Percentiles rank a stretch among this genome's conserved stretches.
Evolutionary conservation across 164 flowering plant species (phyloP).

Genomic region (Nymphaea colorata): DNA sequence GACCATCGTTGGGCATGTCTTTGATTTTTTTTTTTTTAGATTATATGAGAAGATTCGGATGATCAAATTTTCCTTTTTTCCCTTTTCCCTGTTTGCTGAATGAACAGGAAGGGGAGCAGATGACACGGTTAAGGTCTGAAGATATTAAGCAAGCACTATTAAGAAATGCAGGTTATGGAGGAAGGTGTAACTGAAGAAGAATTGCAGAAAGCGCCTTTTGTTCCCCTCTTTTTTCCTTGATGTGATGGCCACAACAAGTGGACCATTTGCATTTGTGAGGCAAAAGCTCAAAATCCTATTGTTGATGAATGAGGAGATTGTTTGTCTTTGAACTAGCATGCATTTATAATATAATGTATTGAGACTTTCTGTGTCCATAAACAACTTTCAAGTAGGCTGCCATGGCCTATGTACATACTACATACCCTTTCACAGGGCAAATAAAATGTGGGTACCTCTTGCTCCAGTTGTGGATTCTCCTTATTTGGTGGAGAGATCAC

Average conservation of each 20-base stretch:
- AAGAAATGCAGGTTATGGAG: constrained; percentile 87
- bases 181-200: constrained; percentile 38
- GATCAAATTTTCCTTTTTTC: neutral
- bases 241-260: neutral
- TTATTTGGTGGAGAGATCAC: neutral
- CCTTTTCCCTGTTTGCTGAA: neutral
- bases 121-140: constrained; percentile 29
- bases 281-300: neutral
- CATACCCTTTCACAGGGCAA: neutral
- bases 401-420: neutral
- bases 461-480: neutral
- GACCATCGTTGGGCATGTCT: neutral
- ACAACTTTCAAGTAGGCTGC: neutral
- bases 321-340: neutral
- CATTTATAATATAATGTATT: neutral
- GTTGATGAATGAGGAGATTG: neutral
- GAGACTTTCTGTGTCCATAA: neutral
- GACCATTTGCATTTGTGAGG: neutral
- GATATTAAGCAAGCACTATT: constrained; percentile 75
- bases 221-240: neutral
- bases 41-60: neutral
- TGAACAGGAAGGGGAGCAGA: constrained; percentile 48
- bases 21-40: neutral
- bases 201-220: neutral
- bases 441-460: neutral